Evolutionary conservation across 164 flowering plant genomes (phyloP).

Genomic region (Liquidambar formosana): DNA sequence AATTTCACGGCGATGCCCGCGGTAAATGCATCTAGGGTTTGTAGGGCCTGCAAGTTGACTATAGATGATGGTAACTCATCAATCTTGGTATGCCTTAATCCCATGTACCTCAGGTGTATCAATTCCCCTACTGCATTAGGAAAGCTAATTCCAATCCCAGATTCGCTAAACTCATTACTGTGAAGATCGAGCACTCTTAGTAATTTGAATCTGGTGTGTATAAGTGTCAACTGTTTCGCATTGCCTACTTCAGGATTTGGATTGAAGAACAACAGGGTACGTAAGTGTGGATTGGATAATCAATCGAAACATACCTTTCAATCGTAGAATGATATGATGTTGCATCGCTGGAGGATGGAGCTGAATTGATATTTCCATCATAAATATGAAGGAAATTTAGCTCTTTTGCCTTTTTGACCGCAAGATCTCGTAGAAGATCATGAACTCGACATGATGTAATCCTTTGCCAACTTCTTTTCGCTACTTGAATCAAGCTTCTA

Average conservation of each 20-base stretch:
- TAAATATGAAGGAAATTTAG: background rate
- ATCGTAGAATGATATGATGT: background rate
- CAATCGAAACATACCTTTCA: background rate
- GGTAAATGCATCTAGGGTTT: background rate
- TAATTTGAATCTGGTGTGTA: background rate
- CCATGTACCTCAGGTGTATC: slow-evolving; percentile 27
- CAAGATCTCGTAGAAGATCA: slow-evolving; percentile 9
- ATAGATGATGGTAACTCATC: slow-evolving; percentile 18
- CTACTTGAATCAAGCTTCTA: slow-evolving; percentile 2
- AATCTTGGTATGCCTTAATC: background rate
- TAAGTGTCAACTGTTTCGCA: background rate
- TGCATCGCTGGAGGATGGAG: background rate
- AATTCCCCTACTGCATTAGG: slow-evolving; percentile 17
- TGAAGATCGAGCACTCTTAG: slow-evolving; percentile 8
- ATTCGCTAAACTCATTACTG: no score
- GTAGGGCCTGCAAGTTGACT: slow-evolving; percentile 11
- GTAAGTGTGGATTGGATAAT: background rate
- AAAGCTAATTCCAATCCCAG: no score
- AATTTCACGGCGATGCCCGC: background rate
- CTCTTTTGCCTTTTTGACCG: background rate
- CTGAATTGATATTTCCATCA: background rate
- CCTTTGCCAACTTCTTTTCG: background rate
- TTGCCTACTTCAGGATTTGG: background rate
- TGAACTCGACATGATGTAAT: background rate
- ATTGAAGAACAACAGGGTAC: background rate